Base-by-base conservation (phyloP, 352 stramenopile genomes). In the Pythium rhizo-oryzae region DNA sequence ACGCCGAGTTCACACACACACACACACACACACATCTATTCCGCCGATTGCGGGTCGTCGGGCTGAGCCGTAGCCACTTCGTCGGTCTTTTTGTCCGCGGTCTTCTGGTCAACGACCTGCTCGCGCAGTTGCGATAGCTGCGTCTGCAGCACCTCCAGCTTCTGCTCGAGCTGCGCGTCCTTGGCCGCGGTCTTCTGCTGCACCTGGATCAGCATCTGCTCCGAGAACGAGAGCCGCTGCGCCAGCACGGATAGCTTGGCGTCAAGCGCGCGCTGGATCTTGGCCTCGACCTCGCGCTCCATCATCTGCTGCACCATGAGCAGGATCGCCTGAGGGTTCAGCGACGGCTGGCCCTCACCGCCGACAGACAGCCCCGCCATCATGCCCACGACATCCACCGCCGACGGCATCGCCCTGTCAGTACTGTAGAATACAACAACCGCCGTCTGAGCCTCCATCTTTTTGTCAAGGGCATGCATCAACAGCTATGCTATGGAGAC, bases 211-310 rank as follows among this genome's bases (percentile, higher is more conserved):
- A 92, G 74, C 35, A 77, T 76, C 41, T 89, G 84, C 68, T 95
- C 87, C 15, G 87, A 87, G 49, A 84, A 81, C 24, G 76, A 60
- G 7, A 95, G 65, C 8, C 85, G 76, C 58, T 91, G 76, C 4
- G 79, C 80, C 16, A 95, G 57, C 19, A 66, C 63, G 1, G 77
- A 60, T 8, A 93, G 58, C 51, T 92, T 92, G 4, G 75, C 78
- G 55, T 95, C 81, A 4, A 95, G 65, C 1, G 74, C 81, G 0
- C 52, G 75, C 13, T 71, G 64, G 71, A 93, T 89, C 55, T 91
- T 93, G 24, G 68, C 74, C 65, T 93, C 84, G 59, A 93, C 78
- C 30, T 93, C 74, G 2, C 67, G 73, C 73, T 92, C 76, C 51
- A 93, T 61, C 19, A 71, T 84, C 67, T 90, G 79, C 52, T 93